Evolutionary conservation across 1,284 basidiomycete genomes (phyloP).

Genomic region (Puccinia coronata): DNA sequence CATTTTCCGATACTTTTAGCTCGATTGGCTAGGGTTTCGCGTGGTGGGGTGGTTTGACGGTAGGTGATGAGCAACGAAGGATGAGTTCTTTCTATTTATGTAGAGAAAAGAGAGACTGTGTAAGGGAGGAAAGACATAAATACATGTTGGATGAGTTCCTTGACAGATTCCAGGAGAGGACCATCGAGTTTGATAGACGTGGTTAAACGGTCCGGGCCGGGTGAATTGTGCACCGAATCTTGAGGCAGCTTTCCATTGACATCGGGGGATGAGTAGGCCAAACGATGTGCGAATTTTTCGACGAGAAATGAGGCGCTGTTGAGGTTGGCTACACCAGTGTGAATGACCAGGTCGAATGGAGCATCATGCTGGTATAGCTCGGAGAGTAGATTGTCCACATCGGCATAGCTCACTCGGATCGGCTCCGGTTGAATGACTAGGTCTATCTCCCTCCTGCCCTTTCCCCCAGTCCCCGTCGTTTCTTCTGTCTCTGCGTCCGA

Average conservation of each 20-base stretch:
- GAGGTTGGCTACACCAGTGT: background rate
- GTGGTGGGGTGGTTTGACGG: no score
- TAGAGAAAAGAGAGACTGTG: no score
- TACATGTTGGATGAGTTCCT: no score
- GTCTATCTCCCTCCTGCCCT: background rate
- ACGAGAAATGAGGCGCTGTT: background rate
- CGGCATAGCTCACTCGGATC: background rate
- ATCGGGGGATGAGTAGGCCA: background rate
- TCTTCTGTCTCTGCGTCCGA: no score
- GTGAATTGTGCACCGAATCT: background rate
- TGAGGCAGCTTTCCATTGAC: background rate
- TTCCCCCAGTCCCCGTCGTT: no score
- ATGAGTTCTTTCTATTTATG: no score
- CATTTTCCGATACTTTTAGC: background rate
- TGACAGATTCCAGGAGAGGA: no score
- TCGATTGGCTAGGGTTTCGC: no score
- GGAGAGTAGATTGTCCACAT: background rate
- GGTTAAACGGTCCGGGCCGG: background rate
- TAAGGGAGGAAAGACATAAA: no score
- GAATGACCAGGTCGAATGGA: background rate
- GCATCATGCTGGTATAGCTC: background rate
- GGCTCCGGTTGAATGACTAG: background rate
- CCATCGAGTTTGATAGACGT: background rate
- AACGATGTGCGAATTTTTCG: background rate
- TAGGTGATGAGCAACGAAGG: no score